phyloP scores from a whole-genome alignment of 2,329 filamentous ascomycete species.

The Colletotrichum lupini region DNA sequence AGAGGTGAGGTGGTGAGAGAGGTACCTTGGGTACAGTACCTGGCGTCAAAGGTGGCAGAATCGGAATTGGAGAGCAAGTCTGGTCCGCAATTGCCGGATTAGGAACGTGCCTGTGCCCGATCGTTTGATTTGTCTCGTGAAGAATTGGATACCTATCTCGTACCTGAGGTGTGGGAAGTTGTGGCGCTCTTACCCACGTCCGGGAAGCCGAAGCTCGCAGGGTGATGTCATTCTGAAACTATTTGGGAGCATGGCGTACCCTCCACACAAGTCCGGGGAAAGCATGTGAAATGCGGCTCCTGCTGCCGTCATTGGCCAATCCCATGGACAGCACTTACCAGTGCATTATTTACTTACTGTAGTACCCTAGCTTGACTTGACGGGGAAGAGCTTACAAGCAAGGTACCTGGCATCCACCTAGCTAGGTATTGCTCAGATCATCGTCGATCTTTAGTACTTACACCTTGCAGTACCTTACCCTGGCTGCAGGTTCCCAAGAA shows the following conservation, averaged over 20 bases:
- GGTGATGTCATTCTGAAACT: conserved; percentile 36
- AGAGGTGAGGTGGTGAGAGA: neutral
- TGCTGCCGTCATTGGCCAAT: conserved; percentile 26
- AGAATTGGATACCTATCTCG: neutral
- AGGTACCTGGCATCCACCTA: neutral
- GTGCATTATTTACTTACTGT: neutral
- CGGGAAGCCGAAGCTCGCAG: conserved; percentile 24
- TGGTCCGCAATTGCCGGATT: neutral
- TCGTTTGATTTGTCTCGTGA: neutral
- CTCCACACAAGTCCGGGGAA: conserved; percentile 25
- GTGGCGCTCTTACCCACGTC: neutral
- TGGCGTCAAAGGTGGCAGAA: neutral
- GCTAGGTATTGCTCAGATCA: neutral
- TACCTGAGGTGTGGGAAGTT: neutral
- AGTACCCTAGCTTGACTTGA: neutral
- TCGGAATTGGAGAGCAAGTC: neutral
- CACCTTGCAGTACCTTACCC: neutral
- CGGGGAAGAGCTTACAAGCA: neutral
- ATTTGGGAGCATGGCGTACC: conserved; percentile 20
- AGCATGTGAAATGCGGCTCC: conserved; percentile 29
- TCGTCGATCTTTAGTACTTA: neutral
- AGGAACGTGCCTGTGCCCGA: neutral
- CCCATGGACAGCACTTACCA: neutral
- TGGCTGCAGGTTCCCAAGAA: neutral
- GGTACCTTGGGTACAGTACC: no score